A percentile compares a stretch with the other conserved stretches of the same genome.
Conservation (phyloP, 1,284 basidiomycete genomes). For the Erythrobasidium hasegawianum region DNA sequence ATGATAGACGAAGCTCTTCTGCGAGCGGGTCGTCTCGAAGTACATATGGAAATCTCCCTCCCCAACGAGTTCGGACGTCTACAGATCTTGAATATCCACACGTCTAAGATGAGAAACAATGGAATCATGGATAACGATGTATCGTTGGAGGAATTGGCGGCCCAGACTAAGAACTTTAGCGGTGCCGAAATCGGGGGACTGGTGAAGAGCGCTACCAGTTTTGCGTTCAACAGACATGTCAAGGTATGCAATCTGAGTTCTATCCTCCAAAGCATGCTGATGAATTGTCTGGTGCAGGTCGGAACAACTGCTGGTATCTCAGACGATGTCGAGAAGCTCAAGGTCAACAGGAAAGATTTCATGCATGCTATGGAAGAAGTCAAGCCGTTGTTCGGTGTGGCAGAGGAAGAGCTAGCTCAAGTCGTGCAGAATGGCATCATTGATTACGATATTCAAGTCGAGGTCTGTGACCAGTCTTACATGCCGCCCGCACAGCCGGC, state of each 20-base stretch:
- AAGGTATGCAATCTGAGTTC: slow-evolving; percentile 56
- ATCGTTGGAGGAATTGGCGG: slow-evolving; percentile 75
- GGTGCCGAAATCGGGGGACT: slow-evolving; percentile 95
- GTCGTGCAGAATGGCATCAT: slow-evolving; percentile 98
- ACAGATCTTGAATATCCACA: slow-evolving; percentile 96
- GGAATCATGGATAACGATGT: slow-evolving; percentile 87
- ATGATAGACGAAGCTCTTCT: slow-evolving; percentile 99
- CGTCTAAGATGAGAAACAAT: slow-evolving; percentile 86
- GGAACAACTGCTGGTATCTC: slow-evolving; percentile 95
- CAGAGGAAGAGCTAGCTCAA: slow-evolving; percentile 90
- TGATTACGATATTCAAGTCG: slow-evolving; percentile 70
- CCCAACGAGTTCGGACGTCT: slow-evolving; percentile 89
- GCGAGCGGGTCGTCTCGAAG: slow-evolving; percentile 96
- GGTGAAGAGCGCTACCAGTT: slow-evolving; percentile 96
- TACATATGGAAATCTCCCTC: slow-evolving; percentile 99
- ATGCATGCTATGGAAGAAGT: slow-evolving; percentile 90
- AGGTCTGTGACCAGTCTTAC: slow-evolving; percentile 63
- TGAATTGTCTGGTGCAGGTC: slow-evolving; percentile 54
- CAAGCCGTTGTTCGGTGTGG: slow-evolving; percentile 93
- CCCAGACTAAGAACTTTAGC: slow-evolving; percentile 91
- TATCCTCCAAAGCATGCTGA: neutral
- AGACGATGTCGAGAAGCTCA: slow-evolving; percentile 88
- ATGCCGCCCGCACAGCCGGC: too few species aligned
- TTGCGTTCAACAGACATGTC: slow-evolving; percentile 95
- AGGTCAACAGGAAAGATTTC: slow-evolving; percentile 85